Evolutionary conservation across 495 filamentous ascomycete species (phyloP), one percentile per base, ranked within the genome.

Genomic region (Astrocystis sublimbata): DNA sequence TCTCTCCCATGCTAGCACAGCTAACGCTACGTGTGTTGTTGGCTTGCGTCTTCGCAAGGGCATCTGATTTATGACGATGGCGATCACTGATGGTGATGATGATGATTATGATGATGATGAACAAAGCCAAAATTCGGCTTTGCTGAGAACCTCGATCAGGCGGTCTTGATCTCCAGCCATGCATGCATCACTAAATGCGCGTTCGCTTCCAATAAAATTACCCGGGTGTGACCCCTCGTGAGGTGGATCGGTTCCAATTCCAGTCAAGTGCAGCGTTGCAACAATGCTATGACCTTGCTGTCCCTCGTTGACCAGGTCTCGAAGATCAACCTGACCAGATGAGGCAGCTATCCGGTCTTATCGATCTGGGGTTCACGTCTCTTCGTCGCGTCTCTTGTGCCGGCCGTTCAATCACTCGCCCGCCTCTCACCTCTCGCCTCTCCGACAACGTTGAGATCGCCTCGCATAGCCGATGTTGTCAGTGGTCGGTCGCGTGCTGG

Each of bases 151-250:
- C 56, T 59, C 56, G 43, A 31, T 50, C 56, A 59, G 45, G 56
- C 35, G 31, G 56, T 50, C 56, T 59, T 38, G 56, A 59, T 59
- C 56, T 43, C 35, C 43, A 45, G 43, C 56, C 56, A 59, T 59
- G 56, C 56, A 59, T 59, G 56, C 56, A 59, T 49, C 56, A 38
- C 42, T 28, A 21, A 59, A 59, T 43, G 56, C 50, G 56, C 56
- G 56, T 59, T 59, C 56, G 56, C 56, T 59, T 59, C 56, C 56
- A 50, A 40, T 43, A 59, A 43, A 59, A 47, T 28, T 12, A 28
- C 43, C 35, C 56, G 56, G 56, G 12, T 59, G 56, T 59, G 36
- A 59, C 56, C 45, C 56, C 45, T 59, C 56, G 56, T 12, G 36
- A 30, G 56, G 43, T 50, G 56, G 56, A 59, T 49, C 56, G 43